Percentiles rank a stretch among this genome's conserved stretches.
These are phyloP conservation scores for Apocynum venetum DNA, from an alignment of 257 asterid species.

Conservation along the genomic window DNA sequence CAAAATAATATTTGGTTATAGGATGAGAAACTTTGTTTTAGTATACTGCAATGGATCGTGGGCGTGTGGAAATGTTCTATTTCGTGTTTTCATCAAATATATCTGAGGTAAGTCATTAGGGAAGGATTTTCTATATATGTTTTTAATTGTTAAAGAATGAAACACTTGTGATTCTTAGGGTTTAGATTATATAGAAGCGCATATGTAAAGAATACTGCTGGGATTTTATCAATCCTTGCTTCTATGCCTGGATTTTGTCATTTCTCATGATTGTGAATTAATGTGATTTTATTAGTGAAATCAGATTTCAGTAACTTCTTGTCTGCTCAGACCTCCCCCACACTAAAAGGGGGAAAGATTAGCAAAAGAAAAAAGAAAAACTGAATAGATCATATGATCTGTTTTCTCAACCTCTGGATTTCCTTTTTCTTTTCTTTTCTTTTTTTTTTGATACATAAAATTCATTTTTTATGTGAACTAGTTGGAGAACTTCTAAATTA, in stretches of 20 bases:
- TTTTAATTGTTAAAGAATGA: background rate
- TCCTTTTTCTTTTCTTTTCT: too few relatives aligned
- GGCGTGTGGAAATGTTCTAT: background rate
- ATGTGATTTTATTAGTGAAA: background rate
- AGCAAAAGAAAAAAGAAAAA: too few relatives aligned
- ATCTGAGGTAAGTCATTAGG: background rate
- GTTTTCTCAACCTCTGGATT: too few relatives aligned
- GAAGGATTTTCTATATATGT: background rate
- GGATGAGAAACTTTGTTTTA: background rate
- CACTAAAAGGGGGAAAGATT: too few relatives aligned
- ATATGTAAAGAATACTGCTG: background rate
- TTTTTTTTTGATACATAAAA: too few relatives aligned
- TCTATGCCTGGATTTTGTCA: background rate
- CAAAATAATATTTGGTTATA: too few relatives aligned
- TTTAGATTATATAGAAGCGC: background rate
- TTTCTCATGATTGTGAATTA: background rate
- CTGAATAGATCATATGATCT: too few relatives aligned
- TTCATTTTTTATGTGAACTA: too few relatives aligned
- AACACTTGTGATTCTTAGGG: background rate
- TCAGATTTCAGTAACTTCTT: background rate
- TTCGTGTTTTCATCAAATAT: background rate
- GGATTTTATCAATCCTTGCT: background rate
- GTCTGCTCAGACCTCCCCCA: too few relatives aligned
- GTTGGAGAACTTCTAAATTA: too few relatives aligned
- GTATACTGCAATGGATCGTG: background rate